Percentiles rank a stretch among this genome's conserved stretches.
Conservation (phyloP, 129 eudicot genomes). For the Dittrichia graveolens region DNA sequence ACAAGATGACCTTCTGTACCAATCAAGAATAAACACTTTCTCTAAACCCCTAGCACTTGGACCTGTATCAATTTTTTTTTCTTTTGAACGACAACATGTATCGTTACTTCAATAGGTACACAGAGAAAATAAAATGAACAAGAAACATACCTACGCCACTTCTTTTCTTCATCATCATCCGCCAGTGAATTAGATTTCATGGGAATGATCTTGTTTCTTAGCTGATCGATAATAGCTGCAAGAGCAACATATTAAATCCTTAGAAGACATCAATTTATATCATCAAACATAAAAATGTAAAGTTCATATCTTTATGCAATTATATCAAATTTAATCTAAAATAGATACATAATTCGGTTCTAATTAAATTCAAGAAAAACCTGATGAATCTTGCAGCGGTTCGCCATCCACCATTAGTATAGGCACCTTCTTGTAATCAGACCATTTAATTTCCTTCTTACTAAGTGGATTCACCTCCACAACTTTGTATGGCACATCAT, state of each 20-base stretch:
- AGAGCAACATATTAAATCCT: background rate
- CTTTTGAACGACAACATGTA: background rate
- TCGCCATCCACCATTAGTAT: conserved; percentile 77
- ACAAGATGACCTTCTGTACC: background rate
- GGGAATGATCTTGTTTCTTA: conserved; percentile 39
- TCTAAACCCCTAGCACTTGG: background rate
- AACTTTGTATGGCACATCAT: conserved; percentile 73
- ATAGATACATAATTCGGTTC: background rate
- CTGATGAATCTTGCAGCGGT: conserved; percentile 80
- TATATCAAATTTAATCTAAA: conserved; percentile 10
- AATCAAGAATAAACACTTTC: background rate
- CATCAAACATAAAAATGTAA: background rate
- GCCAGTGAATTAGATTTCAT: conserved; percentile 34
- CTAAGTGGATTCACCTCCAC: conserved; percentile 82
- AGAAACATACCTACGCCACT: conserved; percentile 60
- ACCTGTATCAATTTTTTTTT: background rate
- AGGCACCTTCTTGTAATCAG: conserved; percentile 90
- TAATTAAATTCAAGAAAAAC: conserved; percentile 32
- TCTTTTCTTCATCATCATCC: conserved; percentile 52
- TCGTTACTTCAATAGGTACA: background rate
- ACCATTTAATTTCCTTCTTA: conserved; percentile 88
- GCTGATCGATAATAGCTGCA: conserved; percentile 60
- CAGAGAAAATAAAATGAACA: background rate
- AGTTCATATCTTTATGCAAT: background rate
- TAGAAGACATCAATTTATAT: conserved; percentile 23